Conservation (phyloP, 1,284 basidiomycete species). For the Pisolithus thermaeus region DNA sequence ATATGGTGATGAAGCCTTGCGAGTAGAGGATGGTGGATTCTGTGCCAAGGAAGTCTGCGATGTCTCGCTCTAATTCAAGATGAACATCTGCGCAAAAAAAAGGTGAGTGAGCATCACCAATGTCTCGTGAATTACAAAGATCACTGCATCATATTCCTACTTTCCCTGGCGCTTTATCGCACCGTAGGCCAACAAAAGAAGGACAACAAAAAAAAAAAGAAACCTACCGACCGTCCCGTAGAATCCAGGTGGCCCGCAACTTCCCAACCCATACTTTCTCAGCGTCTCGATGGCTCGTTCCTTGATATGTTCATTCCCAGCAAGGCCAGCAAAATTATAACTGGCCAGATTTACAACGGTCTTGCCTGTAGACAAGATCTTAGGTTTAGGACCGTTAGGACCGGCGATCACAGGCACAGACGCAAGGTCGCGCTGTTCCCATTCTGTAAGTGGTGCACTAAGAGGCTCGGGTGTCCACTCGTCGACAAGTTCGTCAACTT, state of each 20-base stretch:
- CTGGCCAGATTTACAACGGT: constrained; percentile 84
- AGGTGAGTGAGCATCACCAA: constrained; percentile 3
- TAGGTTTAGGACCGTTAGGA: constrained; percentile 79
- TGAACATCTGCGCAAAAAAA: constrained; percentile 70
- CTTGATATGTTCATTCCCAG: constrained; percentile 86
- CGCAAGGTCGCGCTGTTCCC: constrained; percentile 66
- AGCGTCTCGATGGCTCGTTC: constrained; percentile 81
- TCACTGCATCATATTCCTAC: not conserved
- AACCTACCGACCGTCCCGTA: constrained; percentile 88
- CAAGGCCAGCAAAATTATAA: constrained; percentile 90
- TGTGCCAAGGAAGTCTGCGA: constrained; percentile 87
- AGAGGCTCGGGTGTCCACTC: constrained; percentile 94
- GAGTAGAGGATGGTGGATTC: constrained; percentile 92
- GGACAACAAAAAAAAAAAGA: not conserved
- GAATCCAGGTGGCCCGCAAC: constrained; percentile 96
- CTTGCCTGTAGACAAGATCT: constrained; percentile 70
- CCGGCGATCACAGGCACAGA: constrained; percentile 80
- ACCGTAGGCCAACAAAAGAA: constrained; percentile 21
- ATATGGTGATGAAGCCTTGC: constrained; percentile 89
- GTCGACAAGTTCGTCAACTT: constrained; percentile 94
- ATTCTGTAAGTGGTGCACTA: constrained; percentile 52
- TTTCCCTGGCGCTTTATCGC: not conserved
- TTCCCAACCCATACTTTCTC: constrained; percentile 91
- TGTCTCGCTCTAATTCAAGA: constrained; percentile 80
- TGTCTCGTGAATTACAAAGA: not conserved